Percentiles rank a stretch among this genome's conserved stretches.
Evolutionary conservation across 2,329 filamentous ascomycete species (phyloP).

Genomic region (Trichoderma polysporum): DNA sequence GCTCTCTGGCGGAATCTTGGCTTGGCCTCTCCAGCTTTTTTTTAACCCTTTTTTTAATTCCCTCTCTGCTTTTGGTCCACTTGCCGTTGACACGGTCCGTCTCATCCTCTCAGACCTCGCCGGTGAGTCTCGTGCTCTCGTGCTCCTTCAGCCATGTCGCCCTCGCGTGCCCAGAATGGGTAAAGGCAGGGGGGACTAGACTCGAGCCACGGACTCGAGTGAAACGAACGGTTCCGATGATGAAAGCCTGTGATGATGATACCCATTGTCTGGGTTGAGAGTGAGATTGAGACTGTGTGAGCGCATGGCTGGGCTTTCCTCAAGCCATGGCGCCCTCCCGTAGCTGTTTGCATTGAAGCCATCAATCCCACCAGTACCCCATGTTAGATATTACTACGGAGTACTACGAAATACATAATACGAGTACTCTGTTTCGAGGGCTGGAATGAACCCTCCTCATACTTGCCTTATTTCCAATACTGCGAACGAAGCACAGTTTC

Average conservation of each 20-base stretch:
- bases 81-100: not conserved
- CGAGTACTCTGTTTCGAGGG: no score
- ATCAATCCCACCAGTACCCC: not conserved
- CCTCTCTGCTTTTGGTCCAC: not conserved
- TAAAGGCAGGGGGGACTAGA: not conserved
- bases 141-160: not conserved
- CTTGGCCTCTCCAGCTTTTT: not conserved
- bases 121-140: slow-evolving; percentile 17
- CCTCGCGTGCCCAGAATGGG: not conserved
- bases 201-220: not conserved
- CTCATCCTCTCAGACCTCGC: slow-evolving; percentile 18
- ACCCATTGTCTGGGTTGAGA: not conserved
- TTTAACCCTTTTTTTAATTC: not conserved
- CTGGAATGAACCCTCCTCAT: no score
- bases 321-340: not conserved
- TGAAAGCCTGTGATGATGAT: not conserved
- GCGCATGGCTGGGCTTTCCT: no score
- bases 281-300: no score
- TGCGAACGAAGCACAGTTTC: no score
- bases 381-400: no score
- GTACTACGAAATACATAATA: no score
- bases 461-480: no score
- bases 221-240: not conserved
- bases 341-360: not conserved
- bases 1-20: not conserved